Conservation (phyloP, 140 eudicot genomes). For the Cichorium intybus region DNA sequence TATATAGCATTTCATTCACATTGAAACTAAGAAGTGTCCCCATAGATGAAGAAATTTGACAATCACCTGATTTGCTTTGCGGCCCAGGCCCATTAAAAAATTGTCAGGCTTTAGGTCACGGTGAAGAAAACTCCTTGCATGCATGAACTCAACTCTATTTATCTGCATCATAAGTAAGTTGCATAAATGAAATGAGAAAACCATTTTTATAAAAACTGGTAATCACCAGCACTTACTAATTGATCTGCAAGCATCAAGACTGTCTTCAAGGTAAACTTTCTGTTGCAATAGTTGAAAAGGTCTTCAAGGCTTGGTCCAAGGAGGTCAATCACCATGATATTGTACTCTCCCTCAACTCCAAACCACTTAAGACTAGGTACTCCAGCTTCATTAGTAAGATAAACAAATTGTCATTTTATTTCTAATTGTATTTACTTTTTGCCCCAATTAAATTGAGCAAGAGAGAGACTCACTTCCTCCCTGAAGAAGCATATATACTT, state of each 20-base stretch:
- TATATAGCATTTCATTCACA: neutral
- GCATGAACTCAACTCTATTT: slow-evolving; percentile 97
- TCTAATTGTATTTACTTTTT: neutral
- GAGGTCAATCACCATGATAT: slow-evolving; percentile 96
- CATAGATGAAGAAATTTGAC: neutral
- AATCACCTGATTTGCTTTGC: slow-evolving; percentile 93
- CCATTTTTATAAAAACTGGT: neutral
- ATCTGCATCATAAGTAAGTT: slow-evolving; percentile 42
- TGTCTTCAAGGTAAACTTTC: slow-evolving; percentile 89
- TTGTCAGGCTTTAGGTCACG: slow-evolving; percentile 99
- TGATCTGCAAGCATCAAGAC: slow-evolving; percentile 99
- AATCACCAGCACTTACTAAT: slow-evolving; percentile 48
- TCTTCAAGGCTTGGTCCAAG: slow-evolving; percentile 98
- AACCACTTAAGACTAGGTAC: slow-evolving; percentile 92
- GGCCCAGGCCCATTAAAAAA: slow-evolving; percentile 98
- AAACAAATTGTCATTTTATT: slow-evolving; percentile 7
- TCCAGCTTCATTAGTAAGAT: slow-evolving; percentile 55
- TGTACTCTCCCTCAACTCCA: slow-evolving; percentile 95
- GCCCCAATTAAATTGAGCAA: neutral
- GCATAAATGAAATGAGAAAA: neutral
- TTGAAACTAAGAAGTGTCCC: neutral
- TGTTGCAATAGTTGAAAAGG: slow-evolving; percentile 88
- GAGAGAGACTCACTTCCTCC: slow-evolving; percentile 80
- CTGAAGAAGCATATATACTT: slow-evolving; percentile 71
- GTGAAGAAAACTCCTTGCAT: slow-evolving; percentile 96